A percentile compares a stretch with the other conserved stretches of the same genome.
Evolutionary conservation across 228 moss, liverwort and hornwort genomes (phyloP).

Genomic region (Sphagnum fallax): DNA sequence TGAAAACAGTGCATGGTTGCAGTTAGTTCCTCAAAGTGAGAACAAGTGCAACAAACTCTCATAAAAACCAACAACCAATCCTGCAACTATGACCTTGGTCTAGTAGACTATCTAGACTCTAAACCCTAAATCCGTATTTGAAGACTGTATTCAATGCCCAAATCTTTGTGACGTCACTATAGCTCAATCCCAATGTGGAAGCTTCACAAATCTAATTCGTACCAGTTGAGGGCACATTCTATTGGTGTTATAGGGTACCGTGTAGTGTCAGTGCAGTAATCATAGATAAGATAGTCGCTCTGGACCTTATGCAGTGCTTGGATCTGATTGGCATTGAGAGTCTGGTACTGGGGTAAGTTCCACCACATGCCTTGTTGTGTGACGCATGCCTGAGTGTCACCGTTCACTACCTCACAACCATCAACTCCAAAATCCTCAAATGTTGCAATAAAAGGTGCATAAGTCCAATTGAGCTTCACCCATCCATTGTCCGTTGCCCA

Average conservation of each 20-base stretch:
- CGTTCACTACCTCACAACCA: conserved; percentile 33
- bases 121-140: too few relatives aligned
- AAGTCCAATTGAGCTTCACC: conserved; percentile 24
- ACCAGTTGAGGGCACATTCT: conserved; percentile 19
- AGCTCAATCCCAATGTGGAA: too few relatives aligned
- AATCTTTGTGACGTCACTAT: too few relatives aligned
- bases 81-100: too few relatives aligned
- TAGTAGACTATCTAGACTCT: too few relatives aligned
- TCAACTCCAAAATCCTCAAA: conserved; percentile 48
- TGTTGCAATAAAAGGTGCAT: conserved; percentile 43
- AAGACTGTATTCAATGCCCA: too few relatives aligned
- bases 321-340: conserved; percentile 23
- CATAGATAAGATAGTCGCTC: conserved; percentile 46
- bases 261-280: conserved; percentile 41
- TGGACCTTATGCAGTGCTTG: conserved; percentile 37
- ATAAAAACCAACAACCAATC: too few relatives aligned
- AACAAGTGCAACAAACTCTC: too few relatives aligned
- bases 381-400: conserved; percentile 4
- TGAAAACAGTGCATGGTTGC: too few relatives aligned
- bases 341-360: conserved; percentile 34
- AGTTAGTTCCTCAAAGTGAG: too few relatives aligned
- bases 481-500: conserved; percentile 37
- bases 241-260: conserved; percentile 29
- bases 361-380: conserved; percentile 27
- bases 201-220: too few relatives aligned